Conservation (phyloP, 306 rosid genomes). For the Pterocarpus santalinus region DNA sequence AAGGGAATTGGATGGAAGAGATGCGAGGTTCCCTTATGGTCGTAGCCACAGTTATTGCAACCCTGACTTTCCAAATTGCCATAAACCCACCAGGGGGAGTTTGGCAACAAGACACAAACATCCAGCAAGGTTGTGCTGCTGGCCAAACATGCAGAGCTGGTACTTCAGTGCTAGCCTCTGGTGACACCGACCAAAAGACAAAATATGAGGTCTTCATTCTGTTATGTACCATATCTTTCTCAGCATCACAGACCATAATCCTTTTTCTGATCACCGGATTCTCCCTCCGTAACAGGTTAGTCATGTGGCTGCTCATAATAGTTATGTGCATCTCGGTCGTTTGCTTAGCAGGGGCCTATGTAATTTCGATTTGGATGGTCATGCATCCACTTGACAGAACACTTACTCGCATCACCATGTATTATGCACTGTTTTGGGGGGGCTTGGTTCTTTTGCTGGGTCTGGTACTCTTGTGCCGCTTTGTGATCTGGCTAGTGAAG, state of each 20-base stretch:
- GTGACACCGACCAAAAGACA: not conserved
- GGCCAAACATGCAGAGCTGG: constrained; percentile 7
- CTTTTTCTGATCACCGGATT: constrained; percentile 36
- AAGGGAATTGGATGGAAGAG: constrained; percentile 27
- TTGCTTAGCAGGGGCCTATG: constrained; percentile 36
- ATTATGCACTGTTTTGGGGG: not conserved
- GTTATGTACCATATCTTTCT: constrained; percentile 45
- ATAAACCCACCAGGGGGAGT: constrained; percentile 52
- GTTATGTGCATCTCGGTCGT: constrained; percentile 20
- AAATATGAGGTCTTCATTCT: not conserved
- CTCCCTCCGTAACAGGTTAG: constrained; percentile 3
- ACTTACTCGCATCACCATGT: rapidly evolving
- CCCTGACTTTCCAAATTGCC: constrained; percentile 41
- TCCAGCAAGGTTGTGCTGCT: not conserved
- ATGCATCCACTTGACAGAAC: not conserved
- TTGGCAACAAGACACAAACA: constrained; percentile 25
- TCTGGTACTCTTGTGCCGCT: not conserved
- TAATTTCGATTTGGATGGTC: not conserved
- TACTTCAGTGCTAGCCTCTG: constrained; percentile 41
- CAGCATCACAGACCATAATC: constrained; percentile 34
- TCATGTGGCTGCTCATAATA: constrained; percentile 21
- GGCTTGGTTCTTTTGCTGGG: not conserved
- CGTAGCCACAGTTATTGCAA: constrained; percentile 48
- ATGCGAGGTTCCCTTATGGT: constrained; percentile 46
- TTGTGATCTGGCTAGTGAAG: constrained; percentile 24